Evolutionary conservation across 2,329 filamentous ascomycete genomes (phyloP).

Genomic region (Beauveria varroae): DNA sequence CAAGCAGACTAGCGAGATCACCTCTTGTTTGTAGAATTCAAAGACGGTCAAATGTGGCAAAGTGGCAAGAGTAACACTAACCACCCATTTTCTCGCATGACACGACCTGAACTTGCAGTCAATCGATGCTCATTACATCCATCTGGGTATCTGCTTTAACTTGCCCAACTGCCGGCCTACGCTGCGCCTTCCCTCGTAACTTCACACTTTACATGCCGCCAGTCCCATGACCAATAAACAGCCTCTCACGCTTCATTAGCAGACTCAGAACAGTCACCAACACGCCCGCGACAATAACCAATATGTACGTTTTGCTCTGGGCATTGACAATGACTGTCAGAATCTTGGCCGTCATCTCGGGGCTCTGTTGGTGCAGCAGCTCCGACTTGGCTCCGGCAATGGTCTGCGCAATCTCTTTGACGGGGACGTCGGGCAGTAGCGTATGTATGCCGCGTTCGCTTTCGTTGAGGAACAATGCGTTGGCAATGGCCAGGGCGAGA

Average conservation of each 20-base stretch:
- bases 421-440: slow-evolving; percentile 16
- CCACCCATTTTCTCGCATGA: no score
- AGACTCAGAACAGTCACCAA: neutral
- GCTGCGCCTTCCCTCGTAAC: neutral
- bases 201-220: neutral
- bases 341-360: slow-evolving; percentile 15
- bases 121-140: neutral
- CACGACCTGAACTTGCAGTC: no score
- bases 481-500: slow-evolving; percentile 26
- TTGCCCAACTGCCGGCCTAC: neutral
- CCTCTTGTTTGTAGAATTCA: no score
- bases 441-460: neutral
- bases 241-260: neutral
- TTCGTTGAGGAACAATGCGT: slow-evolving; percentile 27
- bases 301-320: slow-evolving; percentile 12
- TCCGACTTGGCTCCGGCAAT: slow-evolving; percentile 16
- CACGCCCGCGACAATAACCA: slow-evolving; percentile 15
- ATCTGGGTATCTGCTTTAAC: neutral
- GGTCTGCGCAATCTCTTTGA: slow-evolving; percentile 18
- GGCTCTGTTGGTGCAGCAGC: slow-evolving; percentile 11
- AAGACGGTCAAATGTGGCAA: no score
- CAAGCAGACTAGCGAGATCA: no score
- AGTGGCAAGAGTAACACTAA: no score
- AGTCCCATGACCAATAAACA: neutral
- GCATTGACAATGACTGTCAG: slow-evolving; percentile 20